A percentile compares a stretch with the other conserved stretches of the same genome.
Conservation (phyloP, 2,329 filamentous ascomycete species). For the Teratosphaeria pseudoeucalypti region DNA sequence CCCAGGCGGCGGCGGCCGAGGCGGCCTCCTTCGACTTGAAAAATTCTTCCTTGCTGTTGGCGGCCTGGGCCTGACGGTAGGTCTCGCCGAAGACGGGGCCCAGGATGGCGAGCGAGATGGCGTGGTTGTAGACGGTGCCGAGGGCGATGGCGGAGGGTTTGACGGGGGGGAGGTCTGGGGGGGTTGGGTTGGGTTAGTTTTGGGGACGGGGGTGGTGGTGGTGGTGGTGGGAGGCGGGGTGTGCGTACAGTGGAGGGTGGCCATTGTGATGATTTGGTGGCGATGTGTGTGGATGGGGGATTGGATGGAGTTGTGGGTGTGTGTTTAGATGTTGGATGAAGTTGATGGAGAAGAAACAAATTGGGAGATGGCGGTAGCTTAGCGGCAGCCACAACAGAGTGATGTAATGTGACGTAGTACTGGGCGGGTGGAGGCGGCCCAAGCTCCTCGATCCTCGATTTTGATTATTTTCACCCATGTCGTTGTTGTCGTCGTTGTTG, state of each 20-base stretch:
- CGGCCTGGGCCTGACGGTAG: slow-evolving; percentile 81
- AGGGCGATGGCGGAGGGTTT: slow-evolving; percentile 97
- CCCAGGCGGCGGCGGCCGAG: slow-evolving; percentile 78
- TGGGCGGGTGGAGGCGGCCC: background rate
- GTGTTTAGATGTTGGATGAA: slow-evolving; percentile 3
- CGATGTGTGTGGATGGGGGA: slow-evolving; percentile 1
- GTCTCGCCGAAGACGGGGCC: slow-evolving; percentile 86
- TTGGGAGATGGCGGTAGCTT: background rate
- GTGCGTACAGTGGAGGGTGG: slow-evolving; percentile 48
- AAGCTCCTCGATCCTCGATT: background rate
- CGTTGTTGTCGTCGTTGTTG: too few relatives aligned
- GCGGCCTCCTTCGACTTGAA: slow-evolving; percentile 85
- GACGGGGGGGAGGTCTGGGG: slow-evolving; percentile 62
- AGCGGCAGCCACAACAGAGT: slow-evolving; percentile 2
- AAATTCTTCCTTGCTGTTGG: slow-evolving; percentile 96
- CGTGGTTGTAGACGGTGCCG: slow-evolving; percentile 92
- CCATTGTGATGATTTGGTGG: slow-evolving; percentile 38
- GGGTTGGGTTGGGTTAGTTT: slow-evolving; percentile 8
- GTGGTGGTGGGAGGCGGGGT: background rate
- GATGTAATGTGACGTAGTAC: background rate
- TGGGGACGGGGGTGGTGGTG: background rate
- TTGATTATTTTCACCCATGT: background rate
- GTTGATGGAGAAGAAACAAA: background rate
- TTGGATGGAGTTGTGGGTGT: background rate
- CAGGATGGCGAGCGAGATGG: slow-evolving; percentile 76